A percentile compares a stretch with the other conserved stretches of the same genome.
Conservation (phyloP, 805 yeast genomes). For the Yarrowia phangngaensis region DNA sequence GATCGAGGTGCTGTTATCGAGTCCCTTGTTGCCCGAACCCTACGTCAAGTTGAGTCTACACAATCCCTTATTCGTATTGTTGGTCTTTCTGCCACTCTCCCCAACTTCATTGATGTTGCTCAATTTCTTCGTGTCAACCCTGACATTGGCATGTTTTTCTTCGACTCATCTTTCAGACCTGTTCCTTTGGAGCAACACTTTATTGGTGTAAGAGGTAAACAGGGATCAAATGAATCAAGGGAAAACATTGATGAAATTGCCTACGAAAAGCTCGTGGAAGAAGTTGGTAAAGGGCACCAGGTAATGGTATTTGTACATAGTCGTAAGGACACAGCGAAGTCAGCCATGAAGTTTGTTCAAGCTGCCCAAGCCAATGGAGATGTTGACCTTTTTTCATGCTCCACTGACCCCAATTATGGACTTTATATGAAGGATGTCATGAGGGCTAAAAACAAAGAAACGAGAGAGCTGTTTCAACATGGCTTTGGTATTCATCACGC, state of each 20-base stretch:
- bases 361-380: conserved; percentile 65
- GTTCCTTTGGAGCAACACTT: conserved; percentile 87
- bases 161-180: conserved; percentile 90
- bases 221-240: conserved; percentile 64
- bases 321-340: conserved; percentile 83
- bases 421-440: conserved; percentile 58
- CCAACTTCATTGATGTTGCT: conserved; percentile 88
- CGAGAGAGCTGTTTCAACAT: conserved; percentile 68
- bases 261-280: conserved; percentile 69
- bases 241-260: conserved; percentile 72
- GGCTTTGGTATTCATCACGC: conserved; percentile 98
- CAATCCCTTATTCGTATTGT: conserved; percentile 93
- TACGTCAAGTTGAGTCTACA: conserved; percentile 89
- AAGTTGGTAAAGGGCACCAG: conserved; percentile 68
- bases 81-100: conserved; percentile 90
- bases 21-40: conserved; percentile 88
- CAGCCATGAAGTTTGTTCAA: conserved; percentile 67
- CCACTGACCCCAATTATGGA: conserved; percentile 41
- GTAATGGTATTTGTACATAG: conserved; percentile 97
- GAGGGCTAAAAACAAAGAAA: conserved; percentile 65
- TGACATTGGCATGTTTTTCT: conserved; percentile 86
- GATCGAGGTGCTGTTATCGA: conserved; percentile 98
- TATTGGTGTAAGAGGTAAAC: conserved; percentile 80
- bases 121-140: conserved; percentile 86
- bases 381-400: conserved; percentile 53